A percentile compares a stretch with the other conserved stretches of the same genome.
phyloP scores from a whole-genome alignment of 768 basidiomycete genomes.

The Auricularia auricula-judae region DNA sequence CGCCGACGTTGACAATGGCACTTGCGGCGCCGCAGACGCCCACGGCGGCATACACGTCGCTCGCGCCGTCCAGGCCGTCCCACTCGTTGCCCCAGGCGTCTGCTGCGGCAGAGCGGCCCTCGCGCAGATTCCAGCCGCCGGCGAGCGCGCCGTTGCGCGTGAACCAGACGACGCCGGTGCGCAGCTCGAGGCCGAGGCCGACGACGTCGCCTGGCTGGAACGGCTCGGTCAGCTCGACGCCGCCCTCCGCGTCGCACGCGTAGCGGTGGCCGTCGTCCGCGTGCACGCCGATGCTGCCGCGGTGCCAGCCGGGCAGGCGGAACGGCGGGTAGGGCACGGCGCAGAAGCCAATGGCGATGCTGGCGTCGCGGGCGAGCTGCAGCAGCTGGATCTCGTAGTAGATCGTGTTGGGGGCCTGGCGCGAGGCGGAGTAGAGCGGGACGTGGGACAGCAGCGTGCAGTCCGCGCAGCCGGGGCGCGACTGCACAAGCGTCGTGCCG shows the following conservation, averaged over 20 bases:
- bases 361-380: background rate
- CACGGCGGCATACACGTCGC: background rate
- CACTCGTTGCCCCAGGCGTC: background rate
- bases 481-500: background rate
- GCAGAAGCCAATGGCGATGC: background rate
- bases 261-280: conserved; percentile 1
- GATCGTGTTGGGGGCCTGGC: background rate
- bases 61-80: background rate
- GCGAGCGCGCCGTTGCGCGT: conserved; percentile 68
- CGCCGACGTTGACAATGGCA: background rate
- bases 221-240: conserved; percentile 94
- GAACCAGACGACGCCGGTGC: conserved; percentile 95
- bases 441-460: background rate
- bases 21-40: background rate
- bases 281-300: conserved; percentile 24
- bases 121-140: conserved; percentile 1
- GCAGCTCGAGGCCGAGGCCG: conserved; percentile 90
- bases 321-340: conserved; percentile 77
- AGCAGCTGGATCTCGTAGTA: background rate
- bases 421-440: background rate
- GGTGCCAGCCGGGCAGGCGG: conserved; percentile 61
- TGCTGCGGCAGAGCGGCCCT: background rate
- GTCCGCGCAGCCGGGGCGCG: background rate
- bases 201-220: conserved; percentile 92
- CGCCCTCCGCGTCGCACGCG: conserved; percentile 63